Conservation (phyloP, 495 filamentous ascomycete species). For the Xylaria castorea region DNA sequence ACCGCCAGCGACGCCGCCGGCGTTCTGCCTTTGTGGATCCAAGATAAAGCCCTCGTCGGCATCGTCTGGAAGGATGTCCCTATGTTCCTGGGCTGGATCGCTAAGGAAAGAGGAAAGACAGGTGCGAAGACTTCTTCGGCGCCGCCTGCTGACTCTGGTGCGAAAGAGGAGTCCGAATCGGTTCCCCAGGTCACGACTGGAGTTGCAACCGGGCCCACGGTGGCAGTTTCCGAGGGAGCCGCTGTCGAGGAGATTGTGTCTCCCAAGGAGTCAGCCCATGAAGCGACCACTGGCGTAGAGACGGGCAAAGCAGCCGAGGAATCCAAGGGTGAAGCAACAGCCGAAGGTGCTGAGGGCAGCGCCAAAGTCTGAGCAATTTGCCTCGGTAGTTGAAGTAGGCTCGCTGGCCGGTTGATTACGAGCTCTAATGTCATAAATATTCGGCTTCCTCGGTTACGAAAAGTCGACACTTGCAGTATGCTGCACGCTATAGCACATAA, state of each 20-base stretch:
- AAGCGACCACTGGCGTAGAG: constrained; percentile 23
- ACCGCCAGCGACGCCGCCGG: constrained; percentile 75
- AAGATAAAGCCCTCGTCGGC: constrained; percentile 68
- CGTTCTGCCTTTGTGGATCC: constrained; percentile 69
- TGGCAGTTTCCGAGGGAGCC: constrained; percentile 23
- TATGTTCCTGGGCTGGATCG: constrained; percentile 69
- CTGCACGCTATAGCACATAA: not conserved
- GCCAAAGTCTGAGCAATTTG: constrained; percentile 7
- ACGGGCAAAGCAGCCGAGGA: constrained; percentile 22
- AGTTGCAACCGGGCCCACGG: constrained; percentile 17
- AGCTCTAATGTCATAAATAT: not conserved
- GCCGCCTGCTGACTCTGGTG: not conserved
- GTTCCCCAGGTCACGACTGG: constrained; percentile 25
- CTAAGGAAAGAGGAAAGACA: constrained; percentile 43
- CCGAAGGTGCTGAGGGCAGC: not conserved
- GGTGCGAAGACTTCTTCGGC: constrained; percentile 7
- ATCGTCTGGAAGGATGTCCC: constrained; percentile 76
- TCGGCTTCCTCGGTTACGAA: not conserved
- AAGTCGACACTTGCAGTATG: not conserved
- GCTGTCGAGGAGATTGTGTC: not conserved
- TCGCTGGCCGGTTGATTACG: not conserved
- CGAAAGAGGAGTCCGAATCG: constrained; percentile 15
- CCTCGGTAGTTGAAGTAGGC: constrained; percentile 3
- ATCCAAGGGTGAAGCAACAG: constrained; percentile 11
- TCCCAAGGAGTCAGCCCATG: constrained; percentile 9